Percentiles rank a stretch among this genome's conserved stretches.
phyloP scores from a whole-genome alignment of 148 eudicot species.

The Vaccinium corymbosum region DNA sequence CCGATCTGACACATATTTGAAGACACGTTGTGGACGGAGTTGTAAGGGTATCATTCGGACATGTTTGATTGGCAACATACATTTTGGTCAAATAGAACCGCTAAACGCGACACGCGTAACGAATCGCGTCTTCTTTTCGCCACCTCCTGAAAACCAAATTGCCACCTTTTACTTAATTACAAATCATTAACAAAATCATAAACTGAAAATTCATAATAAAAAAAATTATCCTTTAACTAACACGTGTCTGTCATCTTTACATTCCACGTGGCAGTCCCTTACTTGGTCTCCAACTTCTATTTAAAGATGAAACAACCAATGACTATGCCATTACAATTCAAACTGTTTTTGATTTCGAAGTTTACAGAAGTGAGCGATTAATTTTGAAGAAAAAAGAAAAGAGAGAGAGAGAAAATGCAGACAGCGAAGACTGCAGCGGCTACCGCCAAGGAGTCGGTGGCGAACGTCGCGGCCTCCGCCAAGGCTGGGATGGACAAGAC shows the following conservation, averaged over 20 bases:
- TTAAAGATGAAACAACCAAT: neutral
- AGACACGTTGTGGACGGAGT: no score
- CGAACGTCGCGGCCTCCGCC: conserved; percentile 59
- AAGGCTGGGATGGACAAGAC: conserved; percentile 63
- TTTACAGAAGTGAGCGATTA: neutral
- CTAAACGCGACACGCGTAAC: neutral
- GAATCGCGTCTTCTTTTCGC: neutral
- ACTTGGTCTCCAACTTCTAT: neutral
- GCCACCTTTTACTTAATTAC: neutral
- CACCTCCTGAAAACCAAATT: neutral
- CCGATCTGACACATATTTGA: no score
- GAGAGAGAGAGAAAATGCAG: conserved; percentile 36
- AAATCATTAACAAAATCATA: neutral
- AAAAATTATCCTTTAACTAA: neutral
- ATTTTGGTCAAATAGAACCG: neutral
- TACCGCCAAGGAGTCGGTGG: conserved; percentile 53
- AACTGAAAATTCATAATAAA: neutral
- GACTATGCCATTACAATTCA: neutral
- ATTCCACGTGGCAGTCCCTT: neutral
- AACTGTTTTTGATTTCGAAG: neutral
- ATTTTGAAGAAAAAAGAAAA: neutral
- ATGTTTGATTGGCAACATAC: no score
- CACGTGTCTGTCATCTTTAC: neutral
- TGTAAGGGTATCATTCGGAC: no score
- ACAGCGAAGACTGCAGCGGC: conserved; percentile 51